Evolutionary conservation across 345 rosid genomes (phyloP), one percentile per base, ranked within the genome.

Genomic region (Psidium friedrichsthalianum): DNA sequence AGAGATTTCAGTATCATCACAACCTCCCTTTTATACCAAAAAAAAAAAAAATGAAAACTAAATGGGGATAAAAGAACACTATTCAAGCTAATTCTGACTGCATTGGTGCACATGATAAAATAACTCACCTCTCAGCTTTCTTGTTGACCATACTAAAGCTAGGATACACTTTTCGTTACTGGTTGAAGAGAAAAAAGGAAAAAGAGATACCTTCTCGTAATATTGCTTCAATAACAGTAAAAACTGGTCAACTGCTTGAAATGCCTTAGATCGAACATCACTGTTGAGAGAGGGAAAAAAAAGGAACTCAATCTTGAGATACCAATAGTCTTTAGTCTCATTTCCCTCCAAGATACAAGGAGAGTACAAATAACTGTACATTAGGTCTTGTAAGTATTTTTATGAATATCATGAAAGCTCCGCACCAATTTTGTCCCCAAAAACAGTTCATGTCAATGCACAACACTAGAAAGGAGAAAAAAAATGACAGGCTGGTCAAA

Each of bases 221-320:
- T 91, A 88, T 83, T 96, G 98, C 91, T 92, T 97, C 90, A 94
- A 89, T 91, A 96, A 92, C 92, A 92, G 95, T 91, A 97, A 87
- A 90, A 97, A 97, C 69, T 97, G 98, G 55, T 97, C 99, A 83
- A 94, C 95, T 80, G 99, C 98, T 88, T 97, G 95, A 91, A 97
- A 97, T 86, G 99, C 95, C 91, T 97, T 97, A 29, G 95, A 84
- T 84, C 98, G 95, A 87, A 97, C 98, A 90, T 97, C 99, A 88
- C 99, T 97, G 91, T 91, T 86, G 86, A 83, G 83, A 56, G 87
- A 51, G 36, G 36, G 6, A 44, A 44, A 44, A 90, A 87, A 83
- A 51, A 51, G 84, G 47, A 86, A 74, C 83, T 83, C 76, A 58
- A 84, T 27, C n/a, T 47, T 36, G 51, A 25, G 53, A 61, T 84